Conservation (phyloP, 805 yeast species). For the Lipomyces kockii region DNA sequence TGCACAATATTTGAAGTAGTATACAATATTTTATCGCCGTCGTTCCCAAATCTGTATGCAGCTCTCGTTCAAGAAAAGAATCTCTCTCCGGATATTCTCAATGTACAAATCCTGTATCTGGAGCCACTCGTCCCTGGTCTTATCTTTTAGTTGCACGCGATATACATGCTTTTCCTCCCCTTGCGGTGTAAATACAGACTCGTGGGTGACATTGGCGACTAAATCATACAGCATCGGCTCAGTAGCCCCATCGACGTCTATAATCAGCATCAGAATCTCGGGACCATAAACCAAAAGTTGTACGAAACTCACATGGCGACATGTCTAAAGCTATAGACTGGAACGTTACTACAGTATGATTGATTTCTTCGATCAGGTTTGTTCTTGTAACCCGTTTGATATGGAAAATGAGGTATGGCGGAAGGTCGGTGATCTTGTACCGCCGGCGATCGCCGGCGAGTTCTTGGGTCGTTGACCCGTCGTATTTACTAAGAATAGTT, state of each 20-base stretch:
- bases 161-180: conserved; percentile 47
- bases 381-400: conserved; percentile 57
- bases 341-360: conserved; percentile 68
- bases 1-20: neutral
- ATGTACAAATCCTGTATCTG: conserved; percentile 60
- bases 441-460: conserved; percentile 47
- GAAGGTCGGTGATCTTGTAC: conserved; percentile 52
- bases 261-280: neutral
- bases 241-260: conserved; percentile 29
- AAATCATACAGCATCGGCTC: conserved; percentile 50
- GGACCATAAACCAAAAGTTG: neutral
- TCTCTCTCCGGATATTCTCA: conserved; percentile 56
- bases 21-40: conserved; percentile 15
- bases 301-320: conserved; percentile 41
- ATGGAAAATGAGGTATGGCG: conserved; percentile 60
- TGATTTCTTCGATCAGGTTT: conserved; percentile 50
- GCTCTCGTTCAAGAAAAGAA: conserved; percentile 64
- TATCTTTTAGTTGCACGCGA: conserved; percentile 56
- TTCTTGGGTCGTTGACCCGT: conserved; percentile 44
- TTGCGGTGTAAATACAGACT: conserved; percentile 42
- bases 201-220: conserved; percentile 55
- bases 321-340: conserved; percentile 51
- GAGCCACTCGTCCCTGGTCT: conserved; percentile 56
- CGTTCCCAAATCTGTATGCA: conserved; percentile 52
- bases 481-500: conserved; percentile 50